A percentile compares a stretch with the other conserved stretches of the same genome.
phyloP scores from a whole-genome alignment of 176 grass and related monocot species.

The Tillandsia fasciculata region DNA sequence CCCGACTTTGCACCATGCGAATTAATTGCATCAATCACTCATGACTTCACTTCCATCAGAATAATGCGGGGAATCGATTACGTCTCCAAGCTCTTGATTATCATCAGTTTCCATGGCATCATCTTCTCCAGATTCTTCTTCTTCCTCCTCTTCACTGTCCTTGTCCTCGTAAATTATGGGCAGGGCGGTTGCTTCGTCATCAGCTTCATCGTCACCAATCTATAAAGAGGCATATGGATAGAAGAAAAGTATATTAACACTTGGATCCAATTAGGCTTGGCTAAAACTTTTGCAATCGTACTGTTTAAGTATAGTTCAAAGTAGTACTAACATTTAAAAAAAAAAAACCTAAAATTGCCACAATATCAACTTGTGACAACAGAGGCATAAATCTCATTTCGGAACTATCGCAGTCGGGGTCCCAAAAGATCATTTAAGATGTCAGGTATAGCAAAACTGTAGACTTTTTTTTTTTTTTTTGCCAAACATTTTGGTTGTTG shows the following conservation, averaged over 20 bases:
- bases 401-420: too few species aligned
- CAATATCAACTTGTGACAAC: too few species aligned
- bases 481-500: too few species aligned
- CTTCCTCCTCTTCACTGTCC: conserved; percentile 56
- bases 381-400: too few species aligned
- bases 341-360: too few species aligned
- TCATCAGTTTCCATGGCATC: conserved; percentile 73
- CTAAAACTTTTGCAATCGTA: too few species aligned
- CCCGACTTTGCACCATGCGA: background rate
- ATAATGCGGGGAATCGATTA: conserved; percentile 49
- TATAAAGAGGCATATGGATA: conserved; percentile 21
- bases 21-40: conserved; percentile 32
- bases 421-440: too few species aligned
- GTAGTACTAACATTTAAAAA: too few species aligned
- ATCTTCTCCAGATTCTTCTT: conserved; percentile 54
- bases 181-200: conserved; percentile 26
- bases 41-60: conserved; percentile 72
- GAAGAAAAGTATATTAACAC: background rate
- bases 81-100: conserved; percentile 32
- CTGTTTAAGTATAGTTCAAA: too few species aligned
- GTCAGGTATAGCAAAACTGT: too few species aligned
- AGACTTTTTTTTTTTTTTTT: too few species aligned
- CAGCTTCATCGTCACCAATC: conserved; percentile 58
- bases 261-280: too few species aligned
- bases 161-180: conserved; percentile 65